Conservation (phyloP, 768 basidiomycete genomes). For the Boletus pseudopeckii region DNA sequence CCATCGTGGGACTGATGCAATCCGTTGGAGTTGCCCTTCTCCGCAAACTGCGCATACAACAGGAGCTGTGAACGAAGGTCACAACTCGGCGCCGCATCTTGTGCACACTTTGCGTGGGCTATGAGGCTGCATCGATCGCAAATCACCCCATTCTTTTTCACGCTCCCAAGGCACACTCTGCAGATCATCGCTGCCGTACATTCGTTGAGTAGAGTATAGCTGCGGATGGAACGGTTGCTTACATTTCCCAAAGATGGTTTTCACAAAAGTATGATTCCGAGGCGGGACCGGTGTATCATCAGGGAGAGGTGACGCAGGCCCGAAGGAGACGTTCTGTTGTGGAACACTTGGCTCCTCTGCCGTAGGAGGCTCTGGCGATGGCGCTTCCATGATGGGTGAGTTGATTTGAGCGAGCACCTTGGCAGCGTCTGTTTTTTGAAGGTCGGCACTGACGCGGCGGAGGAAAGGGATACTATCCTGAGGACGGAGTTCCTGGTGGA, state of each 20-base stretch:
- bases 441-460: slow-evolving; percentile 83
- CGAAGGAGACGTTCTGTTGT: slow-evolving; percentile 38
- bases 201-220: slow-evolving; percentile 6
- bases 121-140: slow-evolving; percentile 90
- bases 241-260: slow-evolving; percentile 93
- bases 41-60: slow-evolving; percentile 73
- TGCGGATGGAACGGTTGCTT: slow-evolving; percentile 31
- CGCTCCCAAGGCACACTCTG: slow-evolving; percentile 72
- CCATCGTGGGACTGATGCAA: slow-evolving; percentile 54
- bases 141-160: slow-evolving; percentile 84
- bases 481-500: slow-evolving; percentile 67
- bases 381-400: slow-evolving; percentile 28
- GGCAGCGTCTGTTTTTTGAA: slow-evolving; percentile 67
- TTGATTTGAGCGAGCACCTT: slow-evolving; percentile 48
- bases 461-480: slow-evolving; percentile 96
- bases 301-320: slow-evolving; percentile 28
- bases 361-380: slow-evolving; percentile 45
- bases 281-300: slow-evolving; percentile 47
- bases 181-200: slow-evolving; percentile 70
- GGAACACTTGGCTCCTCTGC: slow-evolving; percentile 39
- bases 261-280: slow-evolving; percentile 80
- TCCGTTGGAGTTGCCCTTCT: slow-evolving; percentile 56
- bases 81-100: slow-evolving; percentile 73
- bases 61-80: slow-evolving; percentile 81
- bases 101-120: slow-evolving; percentile 74